Base-by-base conservation (phyloP, 805 yeast genomes). In the Suhomyces emberorum region DNA sequence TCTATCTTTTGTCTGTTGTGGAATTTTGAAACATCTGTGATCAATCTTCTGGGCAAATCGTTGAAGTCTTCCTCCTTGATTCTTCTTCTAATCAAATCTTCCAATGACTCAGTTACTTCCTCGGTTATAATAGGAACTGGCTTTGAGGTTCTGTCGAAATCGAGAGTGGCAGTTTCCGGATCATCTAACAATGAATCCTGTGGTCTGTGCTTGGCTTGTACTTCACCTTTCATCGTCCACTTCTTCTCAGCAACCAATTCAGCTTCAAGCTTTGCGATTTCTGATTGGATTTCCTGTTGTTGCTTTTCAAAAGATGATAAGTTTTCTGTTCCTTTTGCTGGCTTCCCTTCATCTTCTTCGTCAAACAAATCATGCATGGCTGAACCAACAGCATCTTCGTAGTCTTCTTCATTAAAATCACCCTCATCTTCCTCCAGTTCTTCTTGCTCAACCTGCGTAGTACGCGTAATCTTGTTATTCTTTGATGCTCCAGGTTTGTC, bases 221-320 rank as follows among this genome's bases (percentile, higher is more conserved):
- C 88, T 63, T 93, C 98, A 63, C 98, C 98, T 51, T 81, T 83
- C 77, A 91, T 73, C 6, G 95, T 79, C 98, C 98, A 91, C 51
- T 79, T 80, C 65, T 93, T 91, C 39, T 83, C 91, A 3, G 89
- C 93, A 20, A 91, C 80, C 12, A 93, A 81, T 57, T 89, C 97
- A 30, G 79, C 77, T 62, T 91, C 98, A 33, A 89, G 69, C 48
- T 75, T 71, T 23, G 75, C 75, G 42, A 93, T 93, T 60, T 93
- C 95, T 23, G 74, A 71, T 51, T 81, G 85, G 17, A 93, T 69
- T 41, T 77, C 77, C 35, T 70, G 68, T 59, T 91, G 97, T 57
- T 88, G 95, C 48, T 76, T 82, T 60, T 91, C 95, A 55, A 78
- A 88, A 3, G 87, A 76, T 0, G 96, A 86, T 38, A 88, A 61